These are phyloP conservation scores for Cystobasidium slooffiae DNA, from an alignment of 1,284 basidiomycete genomes.

Conservation along the genomic window DNA sequence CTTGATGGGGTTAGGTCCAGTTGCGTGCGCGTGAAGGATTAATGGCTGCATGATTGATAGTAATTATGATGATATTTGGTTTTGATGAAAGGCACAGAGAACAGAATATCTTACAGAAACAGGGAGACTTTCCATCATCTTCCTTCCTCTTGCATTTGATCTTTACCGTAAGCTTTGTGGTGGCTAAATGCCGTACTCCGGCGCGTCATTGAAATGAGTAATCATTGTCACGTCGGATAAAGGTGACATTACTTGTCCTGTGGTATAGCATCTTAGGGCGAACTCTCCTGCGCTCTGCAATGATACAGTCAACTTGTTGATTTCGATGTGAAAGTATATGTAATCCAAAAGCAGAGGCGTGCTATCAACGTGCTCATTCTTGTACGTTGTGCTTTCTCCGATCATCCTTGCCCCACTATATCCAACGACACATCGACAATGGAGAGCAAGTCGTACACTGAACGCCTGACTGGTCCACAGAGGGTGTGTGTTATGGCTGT, in stretches of 20 bases:
- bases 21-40: slow-evolving; percentile 7
- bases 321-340: too few relatives aligned
- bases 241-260: too few relatives aligned
- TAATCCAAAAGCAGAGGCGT: too few relatives aligned
- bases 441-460: slow-evolving; percentile 30
- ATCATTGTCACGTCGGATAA: too few relatives aligned
- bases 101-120: neutral
- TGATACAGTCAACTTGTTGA: too few relatives aligned
- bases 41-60: slow-evolving; percentile 2
- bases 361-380: neutral
- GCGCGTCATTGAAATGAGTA: too few relatives aligned
- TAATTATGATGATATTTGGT: neutral
- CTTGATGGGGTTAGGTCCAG: slow-evolving; percentile 21
- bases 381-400: neutral
- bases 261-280: too few relatives aligned
- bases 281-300: too few relatives aligned
- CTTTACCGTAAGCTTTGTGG: too few relatives aligned
- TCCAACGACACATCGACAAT: neutral
- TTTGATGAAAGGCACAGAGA: neutral
- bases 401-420: neutral
- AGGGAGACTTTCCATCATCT: neutral
- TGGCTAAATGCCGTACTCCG: too few relatives aligned
- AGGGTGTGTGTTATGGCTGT: slow-evolving; percentile 6
- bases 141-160: too few relatives aligned
- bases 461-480: slow-evolving; percentile 29